Conservation (phyloP, 805 yeast species). For the Pichia insulana region DNA sequence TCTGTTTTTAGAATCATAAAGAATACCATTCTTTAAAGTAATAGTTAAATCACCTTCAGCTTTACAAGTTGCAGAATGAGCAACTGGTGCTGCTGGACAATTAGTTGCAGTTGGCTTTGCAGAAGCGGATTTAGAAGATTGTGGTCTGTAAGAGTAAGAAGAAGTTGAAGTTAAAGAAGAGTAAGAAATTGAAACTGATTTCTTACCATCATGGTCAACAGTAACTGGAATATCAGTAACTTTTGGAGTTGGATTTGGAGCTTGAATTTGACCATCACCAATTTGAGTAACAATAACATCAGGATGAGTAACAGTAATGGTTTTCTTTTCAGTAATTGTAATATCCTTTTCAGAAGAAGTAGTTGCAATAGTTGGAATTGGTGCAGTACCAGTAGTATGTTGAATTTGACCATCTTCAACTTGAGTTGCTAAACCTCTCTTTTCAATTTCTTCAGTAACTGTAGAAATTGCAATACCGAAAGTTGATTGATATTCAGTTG, state of each 20-base stretch:
- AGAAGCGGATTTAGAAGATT: slow-evolving; percentile 13
- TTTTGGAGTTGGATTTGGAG: slow-evolving; percentile 26
- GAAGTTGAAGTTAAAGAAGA: slow-evolving; percentile 27
- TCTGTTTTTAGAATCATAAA: slow-evolving; percentile 41
- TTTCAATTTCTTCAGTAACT: slow-evolving; percentile 30
- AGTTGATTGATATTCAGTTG: slow-evolving; percentile 44
- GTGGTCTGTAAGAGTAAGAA: slow-evolving; percentile 25
- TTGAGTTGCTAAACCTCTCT: slow-evolving; percentile 29
- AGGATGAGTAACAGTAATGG: slow-evolving; percentile 29
- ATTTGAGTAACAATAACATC: slow-evolving; percentile 15
- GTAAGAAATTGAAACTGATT: slow-evolving; percentile 30
- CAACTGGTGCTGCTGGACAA: slow-evolving; percentile 21
- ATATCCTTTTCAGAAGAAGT: slow-evolving; percentile 17
- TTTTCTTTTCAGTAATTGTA: slow-evolving; percentile 15
- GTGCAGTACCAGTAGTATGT: slow-evolving; percentile 30
- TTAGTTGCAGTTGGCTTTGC: slow-evolving; percentile 14
- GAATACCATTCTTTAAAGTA: slow-evolving; percentile 33
- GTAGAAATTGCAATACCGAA: slow-evolving; percentile 69
- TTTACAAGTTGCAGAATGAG: slow-evolving; percentile 27
- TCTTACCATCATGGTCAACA: slow-evolving; percentile 22
- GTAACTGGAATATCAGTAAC: slow-evolving; percentile 20
- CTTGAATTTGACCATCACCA: slow-evolving; percentile 40
- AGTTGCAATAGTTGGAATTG: slow-evolving; percentile 12
- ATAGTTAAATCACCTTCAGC: slow-evolving; percentile 34
- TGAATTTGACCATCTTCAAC: slow-evolving; percentile 39